Evolutionary conservation across 116 monocot genomes (phyloP).

Genomic region (Iris pallida): DNA sequence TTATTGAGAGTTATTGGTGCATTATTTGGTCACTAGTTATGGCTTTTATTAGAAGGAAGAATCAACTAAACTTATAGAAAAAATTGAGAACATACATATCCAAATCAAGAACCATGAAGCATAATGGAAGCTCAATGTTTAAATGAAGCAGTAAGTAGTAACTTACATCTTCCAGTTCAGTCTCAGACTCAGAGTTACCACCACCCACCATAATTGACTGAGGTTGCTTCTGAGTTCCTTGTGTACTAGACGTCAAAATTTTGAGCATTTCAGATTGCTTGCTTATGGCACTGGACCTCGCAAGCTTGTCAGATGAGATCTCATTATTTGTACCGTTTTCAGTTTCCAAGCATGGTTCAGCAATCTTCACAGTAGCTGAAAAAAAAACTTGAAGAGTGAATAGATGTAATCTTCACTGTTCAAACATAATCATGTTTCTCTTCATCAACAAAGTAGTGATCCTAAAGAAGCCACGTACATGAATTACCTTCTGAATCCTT

Average conservation of each 20-base stretch:
- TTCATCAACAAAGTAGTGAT: slow-evolving; percentile 3
- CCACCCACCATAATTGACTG: slow-evolving; percentile 18
- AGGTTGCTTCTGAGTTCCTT: slow-evolving; percentile 12
- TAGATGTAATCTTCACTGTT: slow-evolving; percentile 3
- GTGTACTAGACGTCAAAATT: slow-evolving; percentile 4
- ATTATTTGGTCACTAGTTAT: too few species aligned
- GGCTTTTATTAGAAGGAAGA: too few species aligned
- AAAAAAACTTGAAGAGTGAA: slow-evolving; percentile 3
- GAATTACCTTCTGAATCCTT: slow-evolving; percentile 10
- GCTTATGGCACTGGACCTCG: neutral
- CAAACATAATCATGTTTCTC: neutral
- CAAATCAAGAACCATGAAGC: too few species aligned
- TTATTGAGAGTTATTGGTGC: too few species aligned
- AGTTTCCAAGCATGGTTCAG: slow-evolving; percentile 6
- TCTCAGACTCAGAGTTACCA: slow-evolving; percentile 30
- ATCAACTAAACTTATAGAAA: too few species aligned
- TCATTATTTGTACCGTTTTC: slow-evolving; percentile 6
- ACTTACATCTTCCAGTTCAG: slow-evolving; percentile 60
- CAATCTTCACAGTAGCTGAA: slow-evolving; percentile 4
- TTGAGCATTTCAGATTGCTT: slow-evolving; percentile 19
- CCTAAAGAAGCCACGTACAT: slow-evolving; percentile 1
- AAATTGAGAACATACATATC: too few species aligned
- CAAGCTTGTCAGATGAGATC: slow-evolving; percentile 13
- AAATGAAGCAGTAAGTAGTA: slow-evolving; percentile 1
- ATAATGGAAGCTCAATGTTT: too few species aligned